Base-by-base conservation (phyloP, 2,329 filamentous ascomycete species). In the Dothiorella sarmentorum region DNA sequence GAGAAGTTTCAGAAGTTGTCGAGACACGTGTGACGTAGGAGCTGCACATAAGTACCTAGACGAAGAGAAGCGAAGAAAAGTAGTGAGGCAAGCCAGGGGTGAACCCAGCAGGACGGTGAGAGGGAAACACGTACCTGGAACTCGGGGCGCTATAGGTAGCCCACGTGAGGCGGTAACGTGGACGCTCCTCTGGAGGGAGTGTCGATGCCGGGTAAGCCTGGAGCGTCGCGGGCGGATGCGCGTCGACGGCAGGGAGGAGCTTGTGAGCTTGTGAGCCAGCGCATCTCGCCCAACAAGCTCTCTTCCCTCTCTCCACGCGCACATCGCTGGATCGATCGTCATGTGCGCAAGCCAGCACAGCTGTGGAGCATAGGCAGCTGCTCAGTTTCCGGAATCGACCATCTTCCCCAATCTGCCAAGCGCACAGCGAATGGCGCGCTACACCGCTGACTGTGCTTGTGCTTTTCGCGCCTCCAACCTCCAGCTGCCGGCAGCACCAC, bases 381-480 rank as follows among this genome's bases (percentile, higher is more conserved):
- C 49, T 40, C 49, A 40, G 49, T 29, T 38, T 38, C 49, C 33
- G 49, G 3, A 53, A 29, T 29, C 49, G 49, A 40, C 33, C n/a
- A 18, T 18, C 35, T 40, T 27, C 35, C 24, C 49, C 49, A 52
- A 37, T 15, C 49, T 24, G 49, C 49, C 49, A 53, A 53, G 49
- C 49, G 33, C 11, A 40, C 49, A 40, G 49, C 49, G 49, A 53
- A 53, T 53, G 49, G 33, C 49, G 49, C 49, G 33, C 33, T 40
- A 53, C 49, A 53, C 49, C 49, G 49, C 49, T 53, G 49, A 53
- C 49, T 53, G 49, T 29, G 49, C 49, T 40, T 52, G 49, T 52
- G 33, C 49, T 53, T 29, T 26, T 38, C 47, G 47, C 47, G 20
- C 37, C 47, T 15, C n/a, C 20, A 18, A 26, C 18, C 47, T 26